Base-by-base conservation (phyloP, 1,139 yeast genomes). In the Hemisphaericaspora xylanilytica region DNA sequence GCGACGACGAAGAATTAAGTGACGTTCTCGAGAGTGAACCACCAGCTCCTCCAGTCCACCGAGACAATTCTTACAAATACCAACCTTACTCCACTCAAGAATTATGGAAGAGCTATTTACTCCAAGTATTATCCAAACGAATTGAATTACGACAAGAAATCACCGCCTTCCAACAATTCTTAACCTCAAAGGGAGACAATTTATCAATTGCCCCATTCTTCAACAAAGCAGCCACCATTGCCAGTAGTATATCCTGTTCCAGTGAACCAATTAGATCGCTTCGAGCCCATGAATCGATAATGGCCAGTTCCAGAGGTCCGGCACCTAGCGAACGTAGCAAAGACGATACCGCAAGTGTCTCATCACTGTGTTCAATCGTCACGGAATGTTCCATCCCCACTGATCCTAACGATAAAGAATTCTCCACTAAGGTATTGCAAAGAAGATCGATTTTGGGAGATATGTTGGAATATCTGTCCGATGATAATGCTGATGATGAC, bases 361-460 rank as follows among this genome's bases (percentile, higher is more conserved):
- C 15, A 10, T 27, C 32, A 3, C 9, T 27, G 14, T 20, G 24
- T 14, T 12, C 38, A 8, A 24, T 39, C 11, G 33, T 29, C 13
- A 25, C 18, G n/a, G 21, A 28, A 12, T 16, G 26, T n/a, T 16
- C 29, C 2, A 13, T 33, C 8, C 31, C 29, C 24, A 18, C 24
- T 7, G 44, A 42, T 32, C 33, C 38, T 4, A 39, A 38, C 21
- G 48, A 48, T 26, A 41, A 37, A 22, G 50, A 45, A 25, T 49
- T 49, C 30, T 32, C 37, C 9, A 30, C 32, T 21, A 39, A 39
- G 11, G 39, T 43, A 37, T 50, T 53, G 37, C 64, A 70, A 47
- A 58, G 77, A 42, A 61, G 70, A 42, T 68, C 74, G 3, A 62
- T 71, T 54, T 54, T 71, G 43, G 73, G 74, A 16, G 75, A 70